These are phyloP conservation scores for Globisporangium camurandrum DNA, from an alignment of 352 stramenopile species.

Conservation along the genomic window DNA sequence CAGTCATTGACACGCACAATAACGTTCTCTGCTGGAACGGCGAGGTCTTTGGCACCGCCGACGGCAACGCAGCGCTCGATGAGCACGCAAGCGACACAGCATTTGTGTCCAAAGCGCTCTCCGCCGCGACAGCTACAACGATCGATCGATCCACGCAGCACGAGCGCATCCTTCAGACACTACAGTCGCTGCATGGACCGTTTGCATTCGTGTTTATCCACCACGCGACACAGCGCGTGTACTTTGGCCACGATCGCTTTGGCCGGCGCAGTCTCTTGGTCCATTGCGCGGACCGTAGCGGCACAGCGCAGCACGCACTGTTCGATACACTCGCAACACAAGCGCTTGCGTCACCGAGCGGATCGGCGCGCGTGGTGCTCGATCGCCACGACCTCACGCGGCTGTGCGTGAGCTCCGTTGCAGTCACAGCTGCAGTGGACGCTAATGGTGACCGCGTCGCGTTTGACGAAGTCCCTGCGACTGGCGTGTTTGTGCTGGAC, in stretches of 20 bases:
- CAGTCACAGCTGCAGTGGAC: constrained; percentile 19
- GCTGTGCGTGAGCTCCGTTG: constrained; percentile 42
- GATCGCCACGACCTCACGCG: constrained; percentile 12
- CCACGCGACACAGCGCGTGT: constrained; percentile 47
- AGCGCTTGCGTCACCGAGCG: not conserved
- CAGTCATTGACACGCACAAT: constrained; percentile 45
- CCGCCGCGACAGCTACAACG: constrained; percentile 3
- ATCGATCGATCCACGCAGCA: not conserved
- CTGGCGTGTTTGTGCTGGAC: constrained; percentile 70
- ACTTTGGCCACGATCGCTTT: constrained; percentile 89
- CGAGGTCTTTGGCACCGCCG: constrained; percentile 84
- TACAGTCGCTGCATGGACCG: constrained; percentile 50
- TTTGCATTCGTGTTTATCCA: constrained; percentile 86
- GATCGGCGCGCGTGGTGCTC: constrained; percentile 6
- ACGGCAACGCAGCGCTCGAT: constrained; percentile 11
- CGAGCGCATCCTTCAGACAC: constrained; percentile 18
- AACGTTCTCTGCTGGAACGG: constrained; percentile 92
- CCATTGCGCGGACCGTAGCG: constrained; percentile 15
- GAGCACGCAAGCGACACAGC: constrained; percentile 32
- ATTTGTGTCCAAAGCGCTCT: constrained; percentile 40
- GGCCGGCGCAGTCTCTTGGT: constrained; percentile 88
- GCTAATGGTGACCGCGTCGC: not conserved
- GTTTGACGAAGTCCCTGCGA: constrained; percentile 70
- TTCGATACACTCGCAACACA: constrained; percentile 4
- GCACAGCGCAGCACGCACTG: constrained; percentile 14